These are phyloP conservation scores for Fraxinus excelsior DNA, from an alignment of 257 asterid species.

Conservation along the genomic window DNA sequence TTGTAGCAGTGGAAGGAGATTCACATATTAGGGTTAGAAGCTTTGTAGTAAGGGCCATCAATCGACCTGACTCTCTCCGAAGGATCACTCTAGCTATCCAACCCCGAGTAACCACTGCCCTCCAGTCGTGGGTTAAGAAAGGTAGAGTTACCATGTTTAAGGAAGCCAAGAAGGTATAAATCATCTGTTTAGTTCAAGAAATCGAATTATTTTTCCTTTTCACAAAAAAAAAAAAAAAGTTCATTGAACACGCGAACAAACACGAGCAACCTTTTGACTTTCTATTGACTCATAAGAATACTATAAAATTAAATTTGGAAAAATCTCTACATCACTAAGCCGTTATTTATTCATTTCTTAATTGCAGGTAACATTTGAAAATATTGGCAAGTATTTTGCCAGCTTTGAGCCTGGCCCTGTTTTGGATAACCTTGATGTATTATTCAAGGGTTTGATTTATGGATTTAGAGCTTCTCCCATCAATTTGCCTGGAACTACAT, in stretches of 20 bases:
- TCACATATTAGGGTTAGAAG: conserved; percentile 46
- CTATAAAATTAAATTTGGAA: no score
- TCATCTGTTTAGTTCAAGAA: not conserved
- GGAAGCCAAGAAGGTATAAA: conserved; percentile 53
- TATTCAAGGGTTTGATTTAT: conserved; percentile 31
- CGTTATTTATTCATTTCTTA: not conserved
- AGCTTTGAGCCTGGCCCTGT: conserved; percentile 45
- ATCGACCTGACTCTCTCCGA: conserved; percentile 57
- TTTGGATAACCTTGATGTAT: conserved; percentile 46
- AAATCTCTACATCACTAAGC: not conserved
- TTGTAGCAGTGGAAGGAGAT: conserved; percentile 38
- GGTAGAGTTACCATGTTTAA: conserved; percentile 42
- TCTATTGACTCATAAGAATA: no score
- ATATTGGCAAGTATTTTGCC: conserved; percentile 53
- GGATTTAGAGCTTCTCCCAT: conserved; percentile 54
- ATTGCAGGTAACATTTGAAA: conserved; percentile 45
- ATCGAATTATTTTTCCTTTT: not conserved
- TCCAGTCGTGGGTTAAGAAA: conserved; percentile 39
- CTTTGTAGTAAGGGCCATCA: conserved; percentile 43
- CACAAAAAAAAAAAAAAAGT: not conserved
- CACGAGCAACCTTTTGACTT: no score
- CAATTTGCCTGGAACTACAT: conserved; percentile 51
- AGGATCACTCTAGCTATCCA: conserved; percentile 50
- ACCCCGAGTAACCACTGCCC: conserved; percentile 44
- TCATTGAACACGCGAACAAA: not conserved